A percentile compares a stretch with the other conserved stretches of the same genome.
These are phyloP conservation scores for Phytophthora kernoviae DNA, from an alignment of 352 stramenopile species.

Conservation along the genomic window DNA sequence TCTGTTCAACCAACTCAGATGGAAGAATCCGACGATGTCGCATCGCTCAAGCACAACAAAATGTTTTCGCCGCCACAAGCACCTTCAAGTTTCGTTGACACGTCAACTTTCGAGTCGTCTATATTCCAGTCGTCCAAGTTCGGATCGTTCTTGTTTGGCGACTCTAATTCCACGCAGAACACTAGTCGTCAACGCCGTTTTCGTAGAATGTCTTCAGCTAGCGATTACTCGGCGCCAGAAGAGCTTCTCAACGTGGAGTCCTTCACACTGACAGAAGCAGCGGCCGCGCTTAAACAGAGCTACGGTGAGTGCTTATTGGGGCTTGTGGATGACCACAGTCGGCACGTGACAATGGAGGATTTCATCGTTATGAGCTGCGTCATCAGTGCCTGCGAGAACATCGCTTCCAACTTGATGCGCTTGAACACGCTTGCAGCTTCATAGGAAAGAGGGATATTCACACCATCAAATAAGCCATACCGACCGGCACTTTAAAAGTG, in stretches of 20 bases:
- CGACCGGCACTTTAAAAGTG: too few species aligned
- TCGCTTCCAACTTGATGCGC: slow-evolving; percentile 57
- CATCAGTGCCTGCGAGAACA: slow-evolving; percentile 61
- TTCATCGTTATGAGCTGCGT: slow-evolving; percentile 79
- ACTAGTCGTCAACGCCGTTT: slow-evolving; percentile 24
- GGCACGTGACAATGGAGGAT: slow-evolving; percentile 59
- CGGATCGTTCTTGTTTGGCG: slow-evolving; percentile 9
- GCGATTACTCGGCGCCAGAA: slow-evolving; percentile 41
- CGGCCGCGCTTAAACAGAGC: slow-evolving; percentile 45
- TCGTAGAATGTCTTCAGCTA: slow-evolving; percentile 29
- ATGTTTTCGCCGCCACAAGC: slow-evolving; percentile 12
- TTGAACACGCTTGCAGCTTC: slow-evolving; percentile 67
- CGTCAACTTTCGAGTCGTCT: slow-evolving; percentile 18
- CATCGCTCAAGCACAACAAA: slow-evolving; percentile 15
- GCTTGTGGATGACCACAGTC: slow-evolving; percentile 31
- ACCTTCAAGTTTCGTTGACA: slow-evolving; percentile 43
- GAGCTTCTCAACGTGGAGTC: slow-evolving; percentile 62
- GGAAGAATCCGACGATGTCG: slow-evolving; percentile 13
- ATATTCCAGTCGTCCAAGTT: slow-evolving; percentile 24
- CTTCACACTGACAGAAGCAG: slow-evolving; percentile 62
- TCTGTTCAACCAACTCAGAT: slow-evolving; percentile 20
- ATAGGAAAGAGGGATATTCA: slow-evolving; percentile 14
- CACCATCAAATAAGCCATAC: too few species aligned
- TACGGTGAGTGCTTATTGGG: slow-evolving; percentile 63
- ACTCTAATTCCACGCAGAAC: slow-evolving; percentile 4